Base-by-base conservation (phyloP, 1,284 basidiomycete genomes). In the Rhodotorula sp. region DNA sequence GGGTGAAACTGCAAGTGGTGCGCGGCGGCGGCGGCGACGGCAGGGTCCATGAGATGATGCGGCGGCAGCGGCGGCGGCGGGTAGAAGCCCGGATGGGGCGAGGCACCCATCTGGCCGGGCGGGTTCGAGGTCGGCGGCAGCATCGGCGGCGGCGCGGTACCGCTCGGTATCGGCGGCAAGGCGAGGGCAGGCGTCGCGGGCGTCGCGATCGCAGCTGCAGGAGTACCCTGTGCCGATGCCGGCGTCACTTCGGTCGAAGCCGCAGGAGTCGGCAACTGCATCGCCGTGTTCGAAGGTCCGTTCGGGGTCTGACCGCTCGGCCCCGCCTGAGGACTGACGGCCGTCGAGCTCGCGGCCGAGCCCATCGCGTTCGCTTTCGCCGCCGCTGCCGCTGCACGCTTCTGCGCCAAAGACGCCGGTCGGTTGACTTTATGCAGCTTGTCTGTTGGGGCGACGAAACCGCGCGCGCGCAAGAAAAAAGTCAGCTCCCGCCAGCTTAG, bases 361-460 rank as follows among this genome's bases (percentile, higher is more conserved):
- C 66, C 61, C 7, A 64, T 54, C n/a, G 66, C 61, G 34, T 72
- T 59, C 5, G 67, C 49, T 47, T 71, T 68, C 5, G 72, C 68
- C 16, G 68, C 70, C 0, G 67, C 68, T 3, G 73, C 67, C 1
- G 68, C 66, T 21, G 68, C 65, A 1, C 73, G 70, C 60, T 75
- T 75, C 29, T 72, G 71, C 3, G 71, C 72, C 6, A 77, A 64
- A 3, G 71, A 69, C 0, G 67, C 65, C 0, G 76, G 76, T 34
- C 76, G 68, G 15, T 67, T 58, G 31, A 75, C 69, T 23, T 75
- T 71, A 62, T 77, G 76, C 31, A 77, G 64, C 63, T 77, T 77
- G 68, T 69, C 75, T 76, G 64, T 49, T 46, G 0, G 31, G 0
- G 16, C 14, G 14, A 3, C 20, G 1, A 4, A 16, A n/a, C 6